Evolutionary conservation across 768 basidiomycete species (phyloP).

Genomic region (Suillus placidus): DNA sequence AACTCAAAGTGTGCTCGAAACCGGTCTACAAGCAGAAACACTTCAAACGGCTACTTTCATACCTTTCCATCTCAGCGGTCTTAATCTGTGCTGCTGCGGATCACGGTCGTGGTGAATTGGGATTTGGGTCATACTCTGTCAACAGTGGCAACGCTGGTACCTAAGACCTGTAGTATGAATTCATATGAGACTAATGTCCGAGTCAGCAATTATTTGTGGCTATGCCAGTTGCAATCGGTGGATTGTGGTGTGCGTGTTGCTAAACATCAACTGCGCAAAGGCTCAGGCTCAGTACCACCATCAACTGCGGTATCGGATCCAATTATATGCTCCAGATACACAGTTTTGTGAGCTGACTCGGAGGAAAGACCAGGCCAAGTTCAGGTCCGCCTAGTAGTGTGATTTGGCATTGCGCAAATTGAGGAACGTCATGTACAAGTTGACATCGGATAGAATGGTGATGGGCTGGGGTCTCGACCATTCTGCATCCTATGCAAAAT

Average conservation of each 20-base stretch:
- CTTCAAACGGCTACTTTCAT: neutral
- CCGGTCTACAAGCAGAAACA: neutral
- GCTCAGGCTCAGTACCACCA: neutral
- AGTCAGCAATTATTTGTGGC: neutral
- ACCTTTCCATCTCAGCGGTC: neutral
- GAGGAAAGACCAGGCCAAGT: neutral
- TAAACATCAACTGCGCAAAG: neutral
- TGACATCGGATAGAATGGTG: neutral
- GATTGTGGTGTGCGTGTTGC: neutral
- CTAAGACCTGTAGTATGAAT: neutral
- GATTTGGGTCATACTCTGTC: neutral
- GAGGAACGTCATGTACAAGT: neutral
- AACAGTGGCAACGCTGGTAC: neutral
- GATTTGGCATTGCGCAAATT: neutral
- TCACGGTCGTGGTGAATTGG: neutral
- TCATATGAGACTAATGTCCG: neutral
- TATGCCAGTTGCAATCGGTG: neutral
- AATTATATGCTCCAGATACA: neutral
- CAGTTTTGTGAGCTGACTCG: neutral
- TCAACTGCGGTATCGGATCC: neutral
- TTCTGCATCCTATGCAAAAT: neutral
- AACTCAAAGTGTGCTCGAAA: no score
- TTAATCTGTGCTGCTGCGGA: neutral
- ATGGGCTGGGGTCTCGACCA: neutral
- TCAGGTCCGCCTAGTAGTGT: neutral